Evolutionary conservation across 2,329 filamentous ascomycete genomes (phyloP).

Genomic region (Fusarium anguioides): DNA sequence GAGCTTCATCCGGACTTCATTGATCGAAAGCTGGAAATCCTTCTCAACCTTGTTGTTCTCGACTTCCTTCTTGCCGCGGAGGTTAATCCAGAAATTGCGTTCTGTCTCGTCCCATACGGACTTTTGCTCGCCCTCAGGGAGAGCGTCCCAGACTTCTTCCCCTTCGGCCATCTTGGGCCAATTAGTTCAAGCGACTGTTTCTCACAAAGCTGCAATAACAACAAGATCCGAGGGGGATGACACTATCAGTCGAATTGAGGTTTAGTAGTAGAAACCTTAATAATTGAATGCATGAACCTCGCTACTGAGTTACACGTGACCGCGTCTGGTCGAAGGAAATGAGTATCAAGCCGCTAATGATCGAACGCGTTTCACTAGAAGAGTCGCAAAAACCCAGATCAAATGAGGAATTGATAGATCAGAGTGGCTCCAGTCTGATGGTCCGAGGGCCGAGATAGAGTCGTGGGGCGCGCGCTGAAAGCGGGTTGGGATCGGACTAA

Average conservation of each 20-base stretch:
- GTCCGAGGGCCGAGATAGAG: constrained; percentile 38
- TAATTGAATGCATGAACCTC: constrained; percentile 13
- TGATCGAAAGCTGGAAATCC: constrained; percentile 41
- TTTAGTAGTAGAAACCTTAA: constrained; percentile 2
- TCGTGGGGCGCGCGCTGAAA: constrained; percentile 39
- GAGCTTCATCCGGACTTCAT: constrained; percentile 46
- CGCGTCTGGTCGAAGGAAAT: neutral
- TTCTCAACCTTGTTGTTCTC: constrained; percentile 42
- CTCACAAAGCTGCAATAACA: neutral
- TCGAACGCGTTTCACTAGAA: constrained; percentile 20
- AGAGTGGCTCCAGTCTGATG: constrained; percentile 34
- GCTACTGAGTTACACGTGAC: constrained; percentile 16
- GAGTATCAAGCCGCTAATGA: neutral
- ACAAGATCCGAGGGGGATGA: neutral
- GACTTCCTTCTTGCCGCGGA: constrained; percentile 42
- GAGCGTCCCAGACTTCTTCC: constrained; percentile 46
- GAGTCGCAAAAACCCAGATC: constrained; percentile 15
- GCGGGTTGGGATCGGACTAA: constrained; percentile 30
- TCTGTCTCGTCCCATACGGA: constrained; percentile 53
- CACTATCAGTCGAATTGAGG: neutral
- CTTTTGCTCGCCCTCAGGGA: constrained; percentile 48
- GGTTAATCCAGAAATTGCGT: constrained; percentile 50
- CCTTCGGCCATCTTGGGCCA: constrained; percentile 36
- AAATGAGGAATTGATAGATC: constrained; percentile 29
- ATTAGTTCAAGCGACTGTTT: neutral